Evolutionary conservation across 352 stramenopile species (phyloP), one percentile per base, ranked within the genome.

Genomic region (Phytopythium mirpurense): DNA sequence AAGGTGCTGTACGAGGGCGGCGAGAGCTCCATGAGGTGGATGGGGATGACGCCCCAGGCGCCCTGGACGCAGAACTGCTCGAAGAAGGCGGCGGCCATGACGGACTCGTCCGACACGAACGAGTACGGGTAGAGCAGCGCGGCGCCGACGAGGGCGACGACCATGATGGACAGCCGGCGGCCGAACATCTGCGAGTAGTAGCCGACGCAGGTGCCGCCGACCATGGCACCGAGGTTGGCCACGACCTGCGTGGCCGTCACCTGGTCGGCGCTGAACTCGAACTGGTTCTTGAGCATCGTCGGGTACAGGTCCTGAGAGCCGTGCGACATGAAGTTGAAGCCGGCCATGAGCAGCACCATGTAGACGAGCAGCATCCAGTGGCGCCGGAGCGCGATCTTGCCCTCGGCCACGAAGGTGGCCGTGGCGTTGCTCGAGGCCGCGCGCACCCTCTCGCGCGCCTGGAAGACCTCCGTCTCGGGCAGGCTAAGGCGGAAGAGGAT

Each of bases 161-260:
- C 46, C 6, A 83, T 45, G 48, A 83, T 74, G 23, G 64, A 68
- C 2, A 83, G 47, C 4, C 72, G 72, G 56, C 69, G 69, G 34
- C 72, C 72, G 41, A 83, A 69, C 16, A 63, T 54, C 34, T 83
- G 67, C 29, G 72, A 83, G 69, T 83, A 83, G 67, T 78, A 79
- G 42, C 72, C 72, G 6, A 78, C 61, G 29, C 69, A n/a, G 5
- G 69, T 78, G 43, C 72, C 72, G n/a, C 72, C 72, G 19, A 32
- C 54, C 57, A 83, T 76, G 37, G 69, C 72, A 19, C 72, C 72
- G 9, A 79, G 9, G 54, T 83, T 83, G 23, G 72, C 72, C 6
- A 78, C 56, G 5, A 83, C 67, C 36, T 79, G 67, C 8, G 65
- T 77, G 24, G 76, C 67, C 0, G 69, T 80, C 45, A 83, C 67